Base-by-base conservation (phyloP, 2,329 filamentous ascomycete species). In the Huntiella bhutanensis region DNA sequence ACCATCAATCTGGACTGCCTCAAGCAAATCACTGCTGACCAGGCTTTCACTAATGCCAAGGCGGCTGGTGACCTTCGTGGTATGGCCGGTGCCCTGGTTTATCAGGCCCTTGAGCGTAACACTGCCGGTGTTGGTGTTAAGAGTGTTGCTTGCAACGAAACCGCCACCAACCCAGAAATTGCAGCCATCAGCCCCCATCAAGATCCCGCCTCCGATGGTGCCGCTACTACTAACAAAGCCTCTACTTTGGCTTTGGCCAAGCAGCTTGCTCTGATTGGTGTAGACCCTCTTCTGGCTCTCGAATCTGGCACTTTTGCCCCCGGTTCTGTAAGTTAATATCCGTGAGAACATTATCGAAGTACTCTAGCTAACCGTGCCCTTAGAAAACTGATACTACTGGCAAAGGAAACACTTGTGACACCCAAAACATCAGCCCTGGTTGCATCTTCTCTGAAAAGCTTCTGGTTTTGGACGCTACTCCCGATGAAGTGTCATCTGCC, bases 131-230 rank as follows among this genome's bases (percentile, higher is more conserved):
- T 68, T 36, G 65, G 65, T 39, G 54, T 59, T 28, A 46, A 48
- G n/a, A 75, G 70, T 41, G 70, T 67, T 32, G 59, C 68, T 42
- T 82, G 77, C 63, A 66, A 59, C 60, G 57, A 73, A 55, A 63
- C 60, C 36, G 72, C 77, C 12, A 64, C 65, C 49, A 82, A 82
- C 60, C 68, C 76, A 2, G 76, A 81, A 62, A 78, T 82, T 54
- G 70, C 66, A 22, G 73, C 73, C 38, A 57, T 82, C 49, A 61
- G 65, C 46, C 75, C 79, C 60, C 77, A 81, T 60, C 76, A 82
- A 60, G 77, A 82, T 57, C 75, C 77, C 22, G 77, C 77, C 15
- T 72, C 72, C 1, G 56, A 65, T 3, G 68, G 67, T 37, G 72
- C 75, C 10, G 66, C 68, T 11, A 67, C 57, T 1, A 61, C 64